Evolutionary conservation across 148 eudicot genomes (phyloP).

Genomic region (Amaranthus cruentus): DNA sequence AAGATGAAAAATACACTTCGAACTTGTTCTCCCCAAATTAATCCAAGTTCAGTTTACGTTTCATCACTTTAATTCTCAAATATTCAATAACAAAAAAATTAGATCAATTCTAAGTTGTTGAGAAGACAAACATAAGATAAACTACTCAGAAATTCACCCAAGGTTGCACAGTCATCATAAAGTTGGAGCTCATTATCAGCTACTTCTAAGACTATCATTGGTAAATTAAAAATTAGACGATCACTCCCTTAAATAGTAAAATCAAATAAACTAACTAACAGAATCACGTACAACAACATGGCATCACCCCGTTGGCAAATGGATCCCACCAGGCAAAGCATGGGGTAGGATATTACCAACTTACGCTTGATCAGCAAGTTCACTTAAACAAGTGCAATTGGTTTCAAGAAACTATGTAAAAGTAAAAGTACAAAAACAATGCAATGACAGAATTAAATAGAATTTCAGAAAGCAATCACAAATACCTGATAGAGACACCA

Average conservation of each 20-base stretch:
- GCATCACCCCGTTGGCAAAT: too few species aligned
- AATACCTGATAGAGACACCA: slow-evolving; percentile 54
- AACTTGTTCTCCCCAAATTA: too few species aligned
- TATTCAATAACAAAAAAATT: too few species aligned
- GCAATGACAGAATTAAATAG: not conserved
- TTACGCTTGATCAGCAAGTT: not conserved
- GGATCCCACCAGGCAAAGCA: too few species aligned
- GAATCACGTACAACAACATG: too few species aligned
- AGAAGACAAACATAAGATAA: not conserved
- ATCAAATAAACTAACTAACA: not conserved
- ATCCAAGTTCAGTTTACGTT: too few species aligned
- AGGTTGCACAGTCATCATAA: not conserved
- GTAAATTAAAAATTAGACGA: not conserved
- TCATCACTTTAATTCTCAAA: too few species aligned
- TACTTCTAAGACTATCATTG: not conserved
- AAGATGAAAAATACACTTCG: not conserved
- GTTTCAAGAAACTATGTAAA: not conserved
- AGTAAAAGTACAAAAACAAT: not conserved
- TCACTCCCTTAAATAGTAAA: not conserved
- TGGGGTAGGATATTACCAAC: too few species aligned
- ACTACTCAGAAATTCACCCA: not conserved
- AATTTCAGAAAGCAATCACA: not conserved
- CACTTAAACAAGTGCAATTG: not conserved
- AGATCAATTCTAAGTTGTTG: too few species aligned
- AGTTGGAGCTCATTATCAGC: not conserved